These are phyloP conservation scores for Ajuga chamaepitys DNA, from an alignment of 257 asterid species.

Conservation along the genomic window DNA sequence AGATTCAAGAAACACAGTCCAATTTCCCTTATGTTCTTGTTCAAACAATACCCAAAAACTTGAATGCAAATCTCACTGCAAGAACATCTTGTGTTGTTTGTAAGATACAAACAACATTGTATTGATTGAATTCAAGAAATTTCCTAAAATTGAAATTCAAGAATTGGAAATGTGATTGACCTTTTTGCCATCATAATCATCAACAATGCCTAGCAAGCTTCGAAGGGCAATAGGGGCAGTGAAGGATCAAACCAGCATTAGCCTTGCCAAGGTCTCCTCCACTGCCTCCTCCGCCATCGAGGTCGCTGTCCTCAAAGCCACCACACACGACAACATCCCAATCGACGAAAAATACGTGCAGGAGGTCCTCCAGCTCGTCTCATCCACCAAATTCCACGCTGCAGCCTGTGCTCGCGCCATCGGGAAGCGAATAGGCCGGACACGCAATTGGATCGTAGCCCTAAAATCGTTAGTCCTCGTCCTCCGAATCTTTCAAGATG, in stretches of 20 bases:
- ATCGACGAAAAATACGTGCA: constrained; percentile 41
- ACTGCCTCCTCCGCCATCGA: constrained; percentile 56
- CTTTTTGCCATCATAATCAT: neutral
- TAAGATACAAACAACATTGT: neutral
- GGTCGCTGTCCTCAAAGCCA: constrained; percentile 70
- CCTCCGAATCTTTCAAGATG: constrained; percentile 72
- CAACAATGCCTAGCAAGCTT: constrained; percentile 71
- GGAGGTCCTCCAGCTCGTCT: constrained; percentile 54
- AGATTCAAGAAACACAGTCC: neutral
- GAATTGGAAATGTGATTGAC: neutral
- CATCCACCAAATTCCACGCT: constrained; percentile 59
- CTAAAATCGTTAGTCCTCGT: constrained; percentile 66
- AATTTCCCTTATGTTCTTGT: neutral
- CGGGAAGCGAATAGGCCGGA: constrained; percentile 67
- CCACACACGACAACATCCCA: constrained; percentile 64
- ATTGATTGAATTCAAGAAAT: neutral
- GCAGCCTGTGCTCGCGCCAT: constrained; percentile 76
- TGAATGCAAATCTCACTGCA: neutral
- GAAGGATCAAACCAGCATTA: constrained; percentile 79
- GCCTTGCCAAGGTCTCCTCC: constrained; percentile 70
- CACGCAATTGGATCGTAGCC: constrained; percentile 74
- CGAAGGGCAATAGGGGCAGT: constrained; percentile 74
- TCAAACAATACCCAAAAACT: neutral
- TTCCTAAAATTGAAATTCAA: neutral
- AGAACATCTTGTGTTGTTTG: neutral